Base-by-base conservation (phyloP, 352 stramenopile genomes). In the Phytophthora tubulina region DNA sequence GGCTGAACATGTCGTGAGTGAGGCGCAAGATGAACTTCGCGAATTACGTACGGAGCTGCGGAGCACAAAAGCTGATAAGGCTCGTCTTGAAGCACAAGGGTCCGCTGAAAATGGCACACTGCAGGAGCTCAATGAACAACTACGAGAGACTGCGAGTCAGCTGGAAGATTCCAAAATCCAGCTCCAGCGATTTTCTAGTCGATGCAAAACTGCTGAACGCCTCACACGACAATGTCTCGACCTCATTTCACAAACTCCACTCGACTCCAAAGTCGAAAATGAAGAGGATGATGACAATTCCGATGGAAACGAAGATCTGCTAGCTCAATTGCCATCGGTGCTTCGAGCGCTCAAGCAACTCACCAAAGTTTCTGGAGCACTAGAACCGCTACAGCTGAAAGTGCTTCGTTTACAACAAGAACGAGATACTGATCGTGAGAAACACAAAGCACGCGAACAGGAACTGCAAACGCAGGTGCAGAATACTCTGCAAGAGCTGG, bases 121-220 rank as follows among this genome's bases (percentile, higher is more conserved):
- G 17, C 82, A 90, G 52, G 79, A 89, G 31, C 58, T 90, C 32
- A 92, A 87, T 36, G 73, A 82, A n/a, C 67, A 90, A 52, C 60
- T 93, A n/a, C 76, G 73, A 3, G 51, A 80, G 21, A 76, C 79
- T 4, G 55, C 85, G 38, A 45, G 51, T 0, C 74, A 84, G 33
- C 73, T 88, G 4, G 72, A 84, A 1, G 66, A 82, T 3, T 55
- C 70, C 0, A 70, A 80, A 15, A 13, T 41, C 4, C 75, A 74
- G 9, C 69, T 78, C 17, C 60, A 85, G 8, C 79, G 85, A n/a
- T 55, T 90, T 1, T 69, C 72, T 6, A 58, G 58, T 1, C 67
- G 77, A 27, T 85, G 70, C 44, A 64, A 89, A 49, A 67, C 42
- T 13, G 75, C 67, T 39, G 71, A 74, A 30, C 50, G 42, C 10